These are phyloP conservation scores for Sporisorium exsertum DNA, from an alignment of 1,284 basidiomycete genomes.

Conservation along the genomic window DNA sequence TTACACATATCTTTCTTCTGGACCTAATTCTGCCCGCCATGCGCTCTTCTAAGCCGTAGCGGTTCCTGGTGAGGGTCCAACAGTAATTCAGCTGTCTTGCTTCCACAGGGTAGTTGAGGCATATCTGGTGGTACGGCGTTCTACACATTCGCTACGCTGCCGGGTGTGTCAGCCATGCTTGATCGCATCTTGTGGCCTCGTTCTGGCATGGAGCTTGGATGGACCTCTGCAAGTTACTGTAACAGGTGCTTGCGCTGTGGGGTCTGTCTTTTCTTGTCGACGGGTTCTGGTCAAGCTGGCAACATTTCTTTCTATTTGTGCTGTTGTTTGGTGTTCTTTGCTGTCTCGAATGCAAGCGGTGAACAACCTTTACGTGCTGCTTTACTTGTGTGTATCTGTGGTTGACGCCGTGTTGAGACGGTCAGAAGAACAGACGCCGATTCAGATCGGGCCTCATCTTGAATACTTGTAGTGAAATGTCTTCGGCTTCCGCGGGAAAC, in stretches of 20 bases:
- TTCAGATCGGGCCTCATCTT: neutral
- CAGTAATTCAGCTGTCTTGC: slow-evolving; percentile 23
- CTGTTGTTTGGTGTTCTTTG: neutral
- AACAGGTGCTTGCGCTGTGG: slow-evolving; percentile 40
- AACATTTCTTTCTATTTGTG: slow-evolving; percentile 19
- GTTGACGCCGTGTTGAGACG: neutral
- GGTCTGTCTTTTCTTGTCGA: slow-evolving; percentile 29
- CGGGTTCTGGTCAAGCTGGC: slow-evolving; percentile 33
- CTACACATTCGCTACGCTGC: slow-evolving; percentile 50
- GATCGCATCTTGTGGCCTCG: slow-evolving; percentile 21
- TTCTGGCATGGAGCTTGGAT: slow-evolving; percentile 16
- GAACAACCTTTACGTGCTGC: neutral
- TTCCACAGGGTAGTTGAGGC: slow-evolving; percentile 16
- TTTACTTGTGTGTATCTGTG: neutral
- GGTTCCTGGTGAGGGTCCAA: slow-evolving; percentile 60
- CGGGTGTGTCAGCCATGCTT: slow-evolving; percentile 33
- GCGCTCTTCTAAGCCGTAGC: slow-evolving; percentile 51
- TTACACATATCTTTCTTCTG: slow-evolving; percentile 7
- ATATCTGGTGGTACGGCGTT: slow-evolving; percentile 33
- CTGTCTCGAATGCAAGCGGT: neutral
- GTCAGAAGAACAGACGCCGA: neutral
- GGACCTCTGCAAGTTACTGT: slow-evolving; percentile 36
- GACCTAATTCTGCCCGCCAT: slow-evolving; percentile 57
- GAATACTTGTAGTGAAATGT: too few species aligned
- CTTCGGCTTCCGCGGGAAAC: neutral